Evolutionary conservation across 2,329 filamentous ascomycete genomes (phyloP), one percentile per base, ranked within the genome.

Genomic region (Gyromitra esculenta): DNA sequence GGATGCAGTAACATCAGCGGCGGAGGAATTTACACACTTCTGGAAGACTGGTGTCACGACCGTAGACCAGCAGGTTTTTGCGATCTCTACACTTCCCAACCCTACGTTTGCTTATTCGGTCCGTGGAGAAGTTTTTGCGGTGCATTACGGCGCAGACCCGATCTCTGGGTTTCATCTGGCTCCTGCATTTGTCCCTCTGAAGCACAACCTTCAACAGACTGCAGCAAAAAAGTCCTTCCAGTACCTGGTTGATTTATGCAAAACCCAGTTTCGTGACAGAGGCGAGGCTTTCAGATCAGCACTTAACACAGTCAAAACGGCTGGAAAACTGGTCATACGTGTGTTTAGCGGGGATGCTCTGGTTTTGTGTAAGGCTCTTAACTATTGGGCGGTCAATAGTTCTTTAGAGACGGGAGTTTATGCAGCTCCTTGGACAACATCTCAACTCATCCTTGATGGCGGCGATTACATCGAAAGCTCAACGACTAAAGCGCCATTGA

Each of bases 91-190:
- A 13, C 41, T 79, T 60, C 56, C 80, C n/a, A 85, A 85, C 52
- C 84, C 83, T n/a, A 82, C 88, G 78, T 87, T 88, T 50, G 81
- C 86, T 50, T 85, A 87, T 69, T 82, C 84, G 31, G 79, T 76
- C n/a, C 78, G 83, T 0, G 73, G 73, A 31, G 72, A 79, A 48
- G 56, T 81, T n/a, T 82, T 83, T 0, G 77, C 82, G 1, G 81
- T 89, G 37, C 85, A 87, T 74, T 86, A 87, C 79, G 84, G 83
- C 3, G 84, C 84, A 2, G 84, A 90, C 75, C 88, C 89, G 0
- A 77, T 89, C 0, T 79, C 86, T 5, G 86, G 88, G 0, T 91
- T 87, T 73, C 88, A 90, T 81, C 83, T 90, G n/a, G 86, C 87
- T 1, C 82, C 84, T 0, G 86, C 85, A 1, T 85, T 84, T 74